Evolutionary conservation across 768 basidiomycete species (phyloP).

Genomic region (Coprinellus aureogranulatus): DNA sequence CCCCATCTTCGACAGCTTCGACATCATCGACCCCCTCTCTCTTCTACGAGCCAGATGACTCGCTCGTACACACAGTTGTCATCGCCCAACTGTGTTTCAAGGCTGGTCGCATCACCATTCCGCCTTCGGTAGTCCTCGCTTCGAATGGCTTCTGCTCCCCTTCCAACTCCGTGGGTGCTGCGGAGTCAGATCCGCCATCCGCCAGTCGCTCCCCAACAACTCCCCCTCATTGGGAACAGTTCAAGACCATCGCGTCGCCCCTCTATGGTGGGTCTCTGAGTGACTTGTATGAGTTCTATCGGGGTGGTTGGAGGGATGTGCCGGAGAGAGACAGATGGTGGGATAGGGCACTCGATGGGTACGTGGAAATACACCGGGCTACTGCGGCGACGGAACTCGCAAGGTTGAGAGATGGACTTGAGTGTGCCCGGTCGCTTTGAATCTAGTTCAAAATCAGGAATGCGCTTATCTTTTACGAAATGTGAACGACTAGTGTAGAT

Average conservation of each 20-base stretch:
- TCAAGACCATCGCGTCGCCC: slow-evolving; percentile 34
- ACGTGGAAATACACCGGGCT: slow-evolving; percentile 40
- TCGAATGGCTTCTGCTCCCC: slow-evolving; percentile 52
- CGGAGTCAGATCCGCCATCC: background rate
- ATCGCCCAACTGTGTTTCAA: slow-evolving; percentile 71
- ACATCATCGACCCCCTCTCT: slow-evolving; percentile 5
- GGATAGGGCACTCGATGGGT: slow-evolving; percentile 55
- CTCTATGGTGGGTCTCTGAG: slow-evolving; percentile 33
- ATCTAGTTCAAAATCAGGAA: too few species aligned
- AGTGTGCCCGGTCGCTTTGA: slow-evolving; percentile 24
- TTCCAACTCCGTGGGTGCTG: slow-evolving; percentile 10
- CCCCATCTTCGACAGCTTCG: background rate
- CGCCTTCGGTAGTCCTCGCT: slow-evolving; percentile 62
- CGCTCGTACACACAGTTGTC: slow-evolving; percentile 58
- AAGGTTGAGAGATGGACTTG: slow-evolving; percentile 34
- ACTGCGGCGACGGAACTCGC: slow-evolving; percentile 33
- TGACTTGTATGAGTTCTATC: slow-evolving; percentile 45
- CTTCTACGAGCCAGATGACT: slow-evolving; percentile 52
- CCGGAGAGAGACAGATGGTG: slow-evolving; percentile 64
- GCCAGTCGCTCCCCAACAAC: slow-evolving; percentile 24
- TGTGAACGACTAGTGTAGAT: too few species aligned
- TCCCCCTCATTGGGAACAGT: slow-evolving; percentile 50
- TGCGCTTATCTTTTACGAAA: too few species aligned
- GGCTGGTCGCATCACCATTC: slow-evolving; percentile 67
- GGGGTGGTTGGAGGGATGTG: slow-evolving; percentile 61